Base-by-base conservation (phyloP, 2,329 filamentous ascomycete genomes). In the Xylariales sp. region DNA sequence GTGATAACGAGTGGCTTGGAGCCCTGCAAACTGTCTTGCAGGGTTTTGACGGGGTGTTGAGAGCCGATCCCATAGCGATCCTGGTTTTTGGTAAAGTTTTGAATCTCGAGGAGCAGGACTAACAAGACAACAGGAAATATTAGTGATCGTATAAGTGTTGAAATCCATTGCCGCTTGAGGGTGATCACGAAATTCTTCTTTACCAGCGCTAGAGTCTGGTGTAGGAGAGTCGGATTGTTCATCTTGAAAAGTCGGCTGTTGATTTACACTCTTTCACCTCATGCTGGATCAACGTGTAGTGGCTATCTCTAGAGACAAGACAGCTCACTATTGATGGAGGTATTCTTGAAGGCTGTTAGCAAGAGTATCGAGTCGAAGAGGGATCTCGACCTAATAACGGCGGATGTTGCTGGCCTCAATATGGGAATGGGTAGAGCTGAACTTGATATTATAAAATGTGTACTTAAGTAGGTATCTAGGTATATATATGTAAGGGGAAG, bases 101-200 rank as follows among this genome's bases (percentile, higher is more conserved):
- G 73, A 28, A 77, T 72, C 57, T 75, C 72, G 57, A 76, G 71
- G 28, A 77, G 70, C 14, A 77, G 57, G 8, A 71, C 70, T 12
- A 75, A 61, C 16, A 77, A 63, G 23, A 65, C 43, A 50, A 76
- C 69, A 1, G 75, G 75, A 10, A 77, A 69, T 23, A 77, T 48
- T 46, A 73, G 70, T 49, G 73, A 72, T 43, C 74, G 72, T 23
- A 77, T 64, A 9, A 73, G 49, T 16, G 74, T 77, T 28, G 73
- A 76, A 34, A 73, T 50, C 70, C 73, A 74, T 12, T 72, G 72
- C 34, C 75, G 66, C 46, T 68, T n/a, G 43, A 75, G 36, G 23
- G 68, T 52, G n/a, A 74, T 70, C 23, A 72, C 63, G 41, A 75
- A 66, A 58, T 76, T 76, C 64, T 76, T 76, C 60, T 68, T 75